Conservation (phyloP, 805 yeast genomes). For the Grigorovia humatica region DNA sequence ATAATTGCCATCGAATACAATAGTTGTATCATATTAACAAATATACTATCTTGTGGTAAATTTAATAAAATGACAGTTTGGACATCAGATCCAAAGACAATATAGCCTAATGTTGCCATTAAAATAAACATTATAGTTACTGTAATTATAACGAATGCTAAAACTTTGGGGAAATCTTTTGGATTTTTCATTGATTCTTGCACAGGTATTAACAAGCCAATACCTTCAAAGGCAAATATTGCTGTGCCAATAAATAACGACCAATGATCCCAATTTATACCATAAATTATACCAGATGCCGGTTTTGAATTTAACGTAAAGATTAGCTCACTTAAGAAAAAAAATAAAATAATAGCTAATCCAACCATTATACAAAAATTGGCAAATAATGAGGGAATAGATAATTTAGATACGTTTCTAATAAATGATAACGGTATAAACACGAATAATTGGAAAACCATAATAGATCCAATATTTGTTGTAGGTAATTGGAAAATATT, state of each 20-base stretch:
- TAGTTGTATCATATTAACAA: constrained; percentile 56
- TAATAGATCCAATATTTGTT: constrained; percentile 36
- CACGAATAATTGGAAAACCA: constrained; percentile 44
- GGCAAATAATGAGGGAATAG: constrained; percentile 62
- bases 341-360: constrained; percentile 51
- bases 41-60: constrained; percentile 55
- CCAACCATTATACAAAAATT: constrained; percentile 62
- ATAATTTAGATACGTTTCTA: constrained; percentile 66
- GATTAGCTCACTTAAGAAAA: constrained; percentile 31
- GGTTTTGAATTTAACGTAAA: constrained; percentile 32
- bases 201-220: constrained; percentile 71
- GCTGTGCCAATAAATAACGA: constrained; percentile 75
- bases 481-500: constrained; percentile 35
- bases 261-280: constrained; percentile 49
- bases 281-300: constrained; percentile 39
- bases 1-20: constrained; percentile 67
- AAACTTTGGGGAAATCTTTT: constrained; percentile 56
- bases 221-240: constrained; percentile 82
- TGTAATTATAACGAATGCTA: constrained; percentile 49
- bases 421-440: constrained; percentile 62
- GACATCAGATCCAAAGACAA: constrained; percentile 54
- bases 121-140: constrained; percentile 53
- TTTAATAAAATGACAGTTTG: constrained; percentile 63
- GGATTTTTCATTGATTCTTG: constrained; percentile 76
- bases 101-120: constrained; percentile 59